Conservation (phyloP, 441 rosid genomes). For the Jatropha podagrica region DNA sequence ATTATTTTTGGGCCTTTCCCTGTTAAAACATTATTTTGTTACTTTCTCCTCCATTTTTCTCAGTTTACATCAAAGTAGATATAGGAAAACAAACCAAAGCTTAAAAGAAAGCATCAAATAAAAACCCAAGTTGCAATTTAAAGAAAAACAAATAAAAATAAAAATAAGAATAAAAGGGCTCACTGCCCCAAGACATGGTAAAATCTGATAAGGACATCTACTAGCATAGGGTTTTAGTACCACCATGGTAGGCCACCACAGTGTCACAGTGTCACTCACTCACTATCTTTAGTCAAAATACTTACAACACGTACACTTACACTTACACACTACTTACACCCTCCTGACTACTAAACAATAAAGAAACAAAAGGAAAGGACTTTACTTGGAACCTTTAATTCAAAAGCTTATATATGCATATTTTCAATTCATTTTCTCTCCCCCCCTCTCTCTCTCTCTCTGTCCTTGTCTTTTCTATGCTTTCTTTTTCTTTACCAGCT, state of each 20-base stretch:
- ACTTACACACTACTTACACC: not conserved
- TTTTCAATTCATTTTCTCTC: conserved; percentile 29
- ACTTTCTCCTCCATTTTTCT: not conserved
- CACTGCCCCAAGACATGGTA: conserved; percentile 24
- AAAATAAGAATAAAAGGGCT: conserved; percentile 5
- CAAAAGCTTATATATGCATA: conserved; percentile 30
- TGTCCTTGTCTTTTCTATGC: conserved; percentile 28
- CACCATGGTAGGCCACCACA: conserved; percentile 34
- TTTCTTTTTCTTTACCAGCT: conserved; percentile 19
- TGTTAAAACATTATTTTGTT: conserved; percentile 13
- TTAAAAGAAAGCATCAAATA: not conserved
- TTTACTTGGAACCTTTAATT: conserved; percentile 37
- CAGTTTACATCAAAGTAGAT: conserved; percentile 9
- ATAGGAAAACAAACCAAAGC: not conserved
- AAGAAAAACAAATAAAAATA: not conserved
- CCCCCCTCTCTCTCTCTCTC: conserved; percentile 12
- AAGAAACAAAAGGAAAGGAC: conserved; percentile 28
- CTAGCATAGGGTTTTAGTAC: conserved; percentile 25
- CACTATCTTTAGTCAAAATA: conserved; percentile 17
- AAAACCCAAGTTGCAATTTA: not conserved
- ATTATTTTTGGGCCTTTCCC: not conserved
- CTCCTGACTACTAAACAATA: conserved; percentile 14
- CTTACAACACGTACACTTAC: not conserved
- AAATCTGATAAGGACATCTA: conserved; percentile 27
- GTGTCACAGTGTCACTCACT: conserved; percentile 22